Conservation (phyloP, 306 rosid genomes). For the Clitoria ternatea region DNA sequence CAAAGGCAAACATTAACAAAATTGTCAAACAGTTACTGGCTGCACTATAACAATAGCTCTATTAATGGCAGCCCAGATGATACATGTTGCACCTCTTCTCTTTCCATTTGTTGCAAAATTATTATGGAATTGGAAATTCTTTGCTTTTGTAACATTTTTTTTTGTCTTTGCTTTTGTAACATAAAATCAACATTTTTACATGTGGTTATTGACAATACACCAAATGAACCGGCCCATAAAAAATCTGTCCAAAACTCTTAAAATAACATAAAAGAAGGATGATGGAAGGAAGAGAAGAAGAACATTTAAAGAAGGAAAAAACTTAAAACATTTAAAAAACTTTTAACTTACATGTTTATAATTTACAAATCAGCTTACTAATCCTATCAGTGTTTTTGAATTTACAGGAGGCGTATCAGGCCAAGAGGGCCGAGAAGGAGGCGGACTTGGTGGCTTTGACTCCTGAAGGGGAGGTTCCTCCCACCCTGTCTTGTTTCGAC, state of each 20-base stretch:
- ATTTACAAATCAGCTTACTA: no score
- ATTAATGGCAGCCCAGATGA: slow-evolving; percentile 12
- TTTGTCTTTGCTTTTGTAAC: no score
- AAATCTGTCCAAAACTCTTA: slow-evolving; percentile 26
- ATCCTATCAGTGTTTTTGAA: no score
- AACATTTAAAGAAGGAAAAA: background rate
- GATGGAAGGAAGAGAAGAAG: background rate
- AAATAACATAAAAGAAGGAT: no score
- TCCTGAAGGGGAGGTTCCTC: no score
- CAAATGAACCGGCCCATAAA: slow-evolving; percentile 11
- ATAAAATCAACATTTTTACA: slow-evolving; percentile 25
- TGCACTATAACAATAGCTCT: background rate
- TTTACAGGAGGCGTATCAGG: no score
- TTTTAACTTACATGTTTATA: no score
- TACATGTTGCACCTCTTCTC: background rate
- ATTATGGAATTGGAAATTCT: background rate
- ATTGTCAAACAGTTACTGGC: background rate
- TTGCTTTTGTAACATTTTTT: background rate
- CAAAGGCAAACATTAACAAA: background rate
- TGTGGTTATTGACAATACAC: slow-evolving; percentile 17
- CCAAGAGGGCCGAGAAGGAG: no score
- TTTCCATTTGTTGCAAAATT: background rate
- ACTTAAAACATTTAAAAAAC: no score
- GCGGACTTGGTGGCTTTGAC: no score
- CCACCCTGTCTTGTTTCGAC: no score